Evolutionary conservation across 148 eudicot species (phyloP), one percentile per base, ranked within the genome.

Genomic region (Polygonum maritimum): DNA sequence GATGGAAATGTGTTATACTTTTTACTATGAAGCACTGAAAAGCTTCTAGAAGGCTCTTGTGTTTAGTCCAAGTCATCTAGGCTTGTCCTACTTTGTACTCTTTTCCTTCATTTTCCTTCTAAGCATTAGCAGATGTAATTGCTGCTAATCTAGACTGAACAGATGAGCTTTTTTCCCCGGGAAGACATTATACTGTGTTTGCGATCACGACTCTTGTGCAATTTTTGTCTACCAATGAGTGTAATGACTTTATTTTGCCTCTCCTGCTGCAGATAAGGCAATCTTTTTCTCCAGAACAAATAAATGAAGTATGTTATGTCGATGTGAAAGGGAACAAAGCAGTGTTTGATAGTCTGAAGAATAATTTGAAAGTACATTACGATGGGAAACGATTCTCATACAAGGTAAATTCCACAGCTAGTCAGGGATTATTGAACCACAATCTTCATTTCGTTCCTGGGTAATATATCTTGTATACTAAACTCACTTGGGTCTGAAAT

Each of bases 311-410:
- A 19, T 85, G 91, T 69, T 81, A 84, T 83, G 97, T 95, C 62
- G 99, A 92, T 83, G 79, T 83, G 26, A 87, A 86, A 57, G 83
- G 82, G 60, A 95, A 91, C 75, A 95, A 91, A 80, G 82, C 86
- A 40, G 98, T 95, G 47, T 92, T 92, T 78, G 94, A 95, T 70
- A 92, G 97, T 88, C 84, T 95, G 84, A 87, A 79, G 81, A 92
- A 90, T 76, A 95, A 95, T 72, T 91, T 87, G 33, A 95, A 95
- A 86, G 99, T 92, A 77, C 52, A 65, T 72, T 89, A 90, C 41
- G 98, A 95, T 65, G 97, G 94, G 74, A 84, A 44, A 65, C 77
- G 81, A 73, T 95, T 95, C 85, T 84, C 97, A 13, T 95, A 95
- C 86, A 91, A 95, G 98, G 99, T 95, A 87, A 55, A 22, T 57